These are phyloP conservation scores for Ogataea hybrid DNA, from an alignment of 1,139 yeast species.

Conservation along the genomic window DNA sequence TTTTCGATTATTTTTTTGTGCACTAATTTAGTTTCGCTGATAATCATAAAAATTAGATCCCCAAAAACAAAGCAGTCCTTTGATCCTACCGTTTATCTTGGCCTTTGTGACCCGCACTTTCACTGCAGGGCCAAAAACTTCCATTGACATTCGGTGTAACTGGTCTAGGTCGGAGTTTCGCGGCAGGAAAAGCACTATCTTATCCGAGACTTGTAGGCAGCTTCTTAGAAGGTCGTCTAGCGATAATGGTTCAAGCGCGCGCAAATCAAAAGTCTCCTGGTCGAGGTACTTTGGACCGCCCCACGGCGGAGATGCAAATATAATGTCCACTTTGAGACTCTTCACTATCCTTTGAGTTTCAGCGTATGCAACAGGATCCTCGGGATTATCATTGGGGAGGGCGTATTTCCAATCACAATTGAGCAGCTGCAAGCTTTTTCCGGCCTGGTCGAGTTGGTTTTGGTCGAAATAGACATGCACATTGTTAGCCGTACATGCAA, in stretches of 20 bases:
- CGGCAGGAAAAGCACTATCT: slow-evolving; percentile 76
- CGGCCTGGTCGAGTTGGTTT: slow-evolving; percentile 37
- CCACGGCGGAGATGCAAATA: slow-evolving; percentile 95
- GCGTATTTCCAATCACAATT: slow-evolving; percentile 58
- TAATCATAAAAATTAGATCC: slow-evolving; percentile 39
- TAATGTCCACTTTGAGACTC: slow-evolving; percentile 46
- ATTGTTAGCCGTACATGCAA: slow-evolving; percentile 69
- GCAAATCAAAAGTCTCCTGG: slow-evolving; percentile 48
- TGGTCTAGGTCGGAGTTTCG: slow-evolving; percentile 63
- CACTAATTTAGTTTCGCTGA: slow-evolving; percentile 5
- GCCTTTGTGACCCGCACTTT: slow-evolving; percentile 50
- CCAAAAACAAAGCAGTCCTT: slow-evolving; percentile 62
- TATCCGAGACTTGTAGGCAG: slow-evolving; percentile 43
- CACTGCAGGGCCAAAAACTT: slow-evolving; percentile 44
- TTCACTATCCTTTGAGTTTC: slow-evolving; percentile 8
- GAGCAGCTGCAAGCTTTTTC: slow-evolving; percentile 45
- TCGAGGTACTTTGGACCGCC: slow-evolving; percentile 77
- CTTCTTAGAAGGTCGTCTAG: slow-evolving; percentile 44
- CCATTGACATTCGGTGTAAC: slow-evolving; percentile 44
- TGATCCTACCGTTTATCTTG: slow-evolving; percentile 41
- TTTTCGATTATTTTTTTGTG: neutral
- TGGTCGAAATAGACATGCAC: slow-evolving; percentile 53
- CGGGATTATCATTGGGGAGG: slow-evolving; percentile 13
- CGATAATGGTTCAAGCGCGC: slow-evolving; percentile 54
- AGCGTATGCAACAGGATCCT: slow-evolving; percentile 15